Conservation (phyloP, 257 asterid species). For the Asclepias syriaca region DNA sequence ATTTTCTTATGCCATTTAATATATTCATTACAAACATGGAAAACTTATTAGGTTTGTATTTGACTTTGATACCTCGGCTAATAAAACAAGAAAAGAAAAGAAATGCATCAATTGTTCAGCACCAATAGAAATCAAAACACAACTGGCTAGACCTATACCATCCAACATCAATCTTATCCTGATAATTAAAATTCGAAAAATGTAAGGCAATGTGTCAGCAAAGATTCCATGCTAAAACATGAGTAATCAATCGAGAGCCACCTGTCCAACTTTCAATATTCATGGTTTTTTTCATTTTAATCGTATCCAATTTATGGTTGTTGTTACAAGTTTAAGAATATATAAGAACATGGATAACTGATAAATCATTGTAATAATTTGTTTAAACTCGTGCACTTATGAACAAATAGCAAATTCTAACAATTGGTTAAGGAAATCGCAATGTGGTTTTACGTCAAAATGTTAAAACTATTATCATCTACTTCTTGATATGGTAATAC, state of each 20-base stretch:
- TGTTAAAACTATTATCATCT: slow-evolving; percentile 1
- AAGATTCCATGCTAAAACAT: not conserved
- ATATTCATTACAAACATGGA: too few relatives aligned
- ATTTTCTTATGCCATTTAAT: not conserved
- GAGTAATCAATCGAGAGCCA: not conserved
- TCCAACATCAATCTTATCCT: not conserved
- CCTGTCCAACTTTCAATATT: not conserved
- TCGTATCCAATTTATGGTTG: not conserved
- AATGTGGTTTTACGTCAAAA: not conserved
- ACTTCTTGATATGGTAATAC: slow-evolving; percentile 59
- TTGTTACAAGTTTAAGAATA: not conserved
- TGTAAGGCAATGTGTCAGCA: not conserved
- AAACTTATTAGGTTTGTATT: not conserved
- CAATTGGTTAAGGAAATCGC: not conserved
- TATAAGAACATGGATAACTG: not conserved
- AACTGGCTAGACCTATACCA: not conserved
- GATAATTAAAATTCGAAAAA: not conserved
- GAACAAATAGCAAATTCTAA: not conserved
- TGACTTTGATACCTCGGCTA: not conserved
- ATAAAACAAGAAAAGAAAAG: not conserved
- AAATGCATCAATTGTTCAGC: too few relatives aligned
- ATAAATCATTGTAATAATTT: not conserved
- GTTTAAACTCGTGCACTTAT: not conserved
- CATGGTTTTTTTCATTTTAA: not conserved
- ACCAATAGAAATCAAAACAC: too few relatives aligned